These are phyloP conservation scores for Epichloe sp. DNA, from an alignment of 2,329 filamentous ascomycete genomes.

Conservation along the genomic window DNA sequence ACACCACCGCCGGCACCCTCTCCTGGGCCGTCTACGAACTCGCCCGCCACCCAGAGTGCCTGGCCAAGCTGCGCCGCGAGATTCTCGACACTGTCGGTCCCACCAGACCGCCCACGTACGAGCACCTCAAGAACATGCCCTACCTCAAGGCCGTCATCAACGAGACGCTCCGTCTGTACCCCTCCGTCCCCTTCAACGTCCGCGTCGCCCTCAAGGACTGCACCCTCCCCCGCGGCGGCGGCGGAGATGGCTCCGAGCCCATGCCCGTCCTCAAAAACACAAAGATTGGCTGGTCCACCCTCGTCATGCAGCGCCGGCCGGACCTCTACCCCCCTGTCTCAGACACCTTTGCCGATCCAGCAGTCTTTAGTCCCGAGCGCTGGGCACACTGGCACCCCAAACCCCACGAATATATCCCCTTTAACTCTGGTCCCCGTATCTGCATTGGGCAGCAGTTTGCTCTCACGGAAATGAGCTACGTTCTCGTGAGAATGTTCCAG, in stretches of 20 bases:
- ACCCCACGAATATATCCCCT: conserved; percentile 41
- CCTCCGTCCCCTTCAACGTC: conserved; percentile 67
- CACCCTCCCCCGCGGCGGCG: conserved; percentile 59
- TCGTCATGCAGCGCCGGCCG: conserved; percentile 36
- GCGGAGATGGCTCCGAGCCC: conserved; percentile 24
- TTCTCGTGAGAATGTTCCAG: conserved; percentile 60
- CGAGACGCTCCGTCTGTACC: conserved; percentile 67
- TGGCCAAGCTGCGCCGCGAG: conserved; percentile 58
- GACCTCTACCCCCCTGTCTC: conserved; percentile 33
- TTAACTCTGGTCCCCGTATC: conserved; percentile 37
- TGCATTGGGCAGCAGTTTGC: conserved; percentile 49
- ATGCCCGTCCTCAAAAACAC: conserved; percentile 34
- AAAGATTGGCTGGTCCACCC: conserved; percentile 34
- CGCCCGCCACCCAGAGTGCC: conserved; percentile 52
- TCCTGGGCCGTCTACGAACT: conserved; percentile 78
- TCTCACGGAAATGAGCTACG: conserved; percentile 48
- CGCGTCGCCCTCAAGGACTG: conserved; percentile 61
- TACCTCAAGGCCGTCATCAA: conserved; percentile 64
- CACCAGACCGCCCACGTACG: conserved; percentile 53
- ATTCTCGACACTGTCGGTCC: conserved; percentile 56
- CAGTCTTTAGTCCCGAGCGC: conserved; percentile 34
- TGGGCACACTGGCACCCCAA: conserved; percentile 38
- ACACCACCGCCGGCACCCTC: conserved; percentile 74
- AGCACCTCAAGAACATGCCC: conserved; percentile 75
- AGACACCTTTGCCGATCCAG: conserved; percentile 23